These are phyloP conservation scores for Phytophthora pluvialis DNA, from an alignment of 352 stramenopile genomes.

Conservation along the genomic window DNA sequence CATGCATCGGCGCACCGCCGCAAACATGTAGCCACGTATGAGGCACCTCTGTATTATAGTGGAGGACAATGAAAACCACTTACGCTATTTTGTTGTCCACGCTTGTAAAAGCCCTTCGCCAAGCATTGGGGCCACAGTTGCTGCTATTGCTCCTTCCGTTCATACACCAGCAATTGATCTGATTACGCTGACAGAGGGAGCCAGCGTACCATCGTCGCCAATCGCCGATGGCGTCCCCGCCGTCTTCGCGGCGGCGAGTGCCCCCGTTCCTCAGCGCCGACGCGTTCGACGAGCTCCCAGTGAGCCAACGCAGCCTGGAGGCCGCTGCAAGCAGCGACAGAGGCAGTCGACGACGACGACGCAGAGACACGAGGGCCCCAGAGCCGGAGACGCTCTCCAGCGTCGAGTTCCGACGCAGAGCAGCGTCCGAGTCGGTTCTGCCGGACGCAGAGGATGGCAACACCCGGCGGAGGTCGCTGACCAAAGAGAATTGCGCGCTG, in stretches of 20 bases:
- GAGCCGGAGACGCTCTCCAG: conserved; percentile 26
- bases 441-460: background rate
- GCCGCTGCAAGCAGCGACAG: conserved; percentile 9
- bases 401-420: conserved; percentile 21
- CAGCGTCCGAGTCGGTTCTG: conserved; percentile 24
- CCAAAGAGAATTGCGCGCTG: conserved; percentile 48
- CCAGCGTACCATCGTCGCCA: conserved; percentile 10
- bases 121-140: too few species aligned
- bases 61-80: too few species aligned
- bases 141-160: too few species aligned
- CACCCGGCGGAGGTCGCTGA: background rate
- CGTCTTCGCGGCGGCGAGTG: background rate
- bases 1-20: conserved; percentile 4
- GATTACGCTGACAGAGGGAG: background rate
- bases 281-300: conserved; percentile 25
- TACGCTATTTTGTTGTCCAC: too few species aligned
- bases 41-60: too few species aligned
- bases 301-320: conserved; percentile 20
- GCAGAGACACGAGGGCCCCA: conserved; percentile 16
- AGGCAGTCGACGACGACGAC: conserved; percentile 23
- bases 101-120: too few species aligned
- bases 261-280: conserved; percentile 17
- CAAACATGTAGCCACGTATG: conserved; percentile 8
- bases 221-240: conserved; percentile 20
- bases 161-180: too few species aligned